phyloP scores from a whole-genome alignment of 108 stramenopile genomes.

The Fistulifera pelliculosa region DNA sequence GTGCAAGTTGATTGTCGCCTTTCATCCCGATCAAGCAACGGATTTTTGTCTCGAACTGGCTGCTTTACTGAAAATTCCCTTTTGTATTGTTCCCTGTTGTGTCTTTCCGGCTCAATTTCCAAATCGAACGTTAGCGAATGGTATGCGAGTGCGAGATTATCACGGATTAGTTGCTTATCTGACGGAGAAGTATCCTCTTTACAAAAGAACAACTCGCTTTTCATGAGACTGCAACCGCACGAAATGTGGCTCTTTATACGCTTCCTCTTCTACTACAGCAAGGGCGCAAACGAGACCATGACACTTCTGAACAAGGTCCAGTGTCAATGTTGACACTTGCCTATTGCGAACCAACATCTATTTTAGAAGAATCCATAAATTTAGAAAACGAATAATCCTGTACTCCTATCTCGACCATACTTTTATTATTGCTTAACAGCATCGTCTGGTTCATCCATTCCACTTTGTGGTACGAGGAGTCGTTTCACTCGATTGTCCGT shows the following conservation, averaged over 20 bases:
- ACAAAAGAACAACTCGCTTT: slow-evolving; percentile 26
- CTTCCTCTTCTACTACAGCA: slow-evolving; percentile 5
- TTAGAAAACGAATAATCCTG: no score
- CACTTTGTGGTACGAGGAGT: background rate
- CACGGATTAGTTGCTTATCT: slow-evolving; percentile 45
- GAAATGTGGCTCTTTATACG: slow-evolving; percentile 53
- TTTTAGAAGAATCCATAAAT: no score
- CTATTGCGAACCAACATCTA: no score
- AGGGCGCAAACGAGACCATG: no score
- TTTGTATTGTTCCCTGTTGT: slow-evolving; percentile 65
- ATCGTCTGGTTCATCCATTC: no score
- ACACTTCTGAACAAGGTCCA: no score
- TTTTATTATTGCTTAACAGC: no score
- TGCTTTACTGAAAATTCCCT: slow-evolving; percentile 40
- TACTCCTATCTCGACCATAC: no score
- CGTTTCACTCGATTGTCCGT: background rate
- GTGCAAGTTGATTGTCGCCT: slow-evolving; percentile 52
- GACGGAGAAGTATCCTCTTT: slow-evolving; percentile 20
- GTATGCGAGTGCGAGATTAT: slow-evolving; percentile 32
- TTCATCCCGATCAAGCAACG: slow-evolving; percentile 89
- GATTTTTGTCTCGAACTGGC: slow-evolving; percentile 66
- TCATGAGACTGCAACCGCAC: slow-evolving; percentile 48
- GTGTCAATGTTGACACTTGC: no score
- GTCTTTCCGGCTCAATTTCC: slow-evolving; percentile 70
- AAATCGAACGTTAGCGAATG: slow-evolving; percentile 18